A percentile compares a stretch with the other conserved stretches of the same genome.
Evolutionary conservation across 1,284 basidiomycete genomes (phyloP).

Genomic region (Ustilago loliicola): DNA sequence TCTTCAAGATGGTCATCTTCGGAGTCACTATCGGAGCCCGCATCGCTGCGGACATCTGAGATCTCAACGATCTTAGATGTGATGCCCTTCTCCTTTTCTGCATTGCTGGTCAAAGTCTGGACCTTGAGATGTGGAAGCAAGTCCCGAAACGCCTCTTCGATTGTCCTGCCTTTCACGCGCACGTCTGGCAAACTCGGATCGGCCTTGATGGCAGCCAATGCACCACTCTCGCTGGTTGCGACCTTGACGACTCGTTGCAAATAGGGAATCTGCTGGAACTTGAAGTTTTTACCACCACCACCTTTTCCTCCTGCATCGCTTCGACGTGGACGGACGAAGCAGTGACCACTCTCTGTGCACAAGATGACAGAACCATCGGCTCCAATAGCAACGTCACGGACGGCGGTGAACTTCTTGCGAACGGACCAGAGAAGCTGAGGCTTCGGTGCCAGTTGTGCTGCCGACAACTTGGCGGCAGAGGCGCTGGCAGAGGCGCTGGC

Average conservation of each 20-base stretch:
- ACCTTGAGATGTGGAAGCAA: slow-evolving; percentile 64
- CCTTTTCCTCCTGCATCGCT: slow-evolving; percentile 45
- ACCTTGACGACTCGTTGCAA: slow-evolving; percentile 88
- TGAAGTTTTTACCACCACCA: slow-evolving; percentile 54
- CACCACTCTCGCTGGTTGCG: slow-evolving; percentile 87
- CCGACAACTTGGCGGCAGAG: slow-evolving; percentile 20
- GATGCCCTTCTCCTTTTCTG: slow-evolving; percentile 48
- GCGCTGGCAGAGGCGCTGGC: slow-evolving; percentile 15
- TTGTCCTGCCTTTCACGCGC: slow-evolving; percentile 75
- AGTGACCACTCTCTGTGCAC: slow-evolving; percentile 93
- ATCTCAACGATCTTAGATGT: slow-evolving; percentile 53
- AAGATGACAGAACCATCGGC: slow-evolving; percentile 89
- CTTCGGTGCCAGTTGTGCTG: slow-evolving; percentile 71
- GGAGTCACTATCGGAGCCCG: slow-evolving; percentile 68
- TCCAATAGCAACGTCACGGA: slow-evolving; percentile 87
- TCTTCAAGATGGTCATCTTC: slow-evolving; percentile 54
- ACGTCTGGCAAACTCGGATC: slow-evolving; percentile 80
- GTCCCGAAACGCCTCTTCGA: slow-evolving; percentile 78
- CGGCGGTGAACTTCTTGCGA: slow-evolving; percentile 84
- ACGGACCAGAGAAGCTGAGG: slow-evolving; percentile 93
- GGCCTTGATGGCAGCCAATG: slow-evolving; percentile 85
- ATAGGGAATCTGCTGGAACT: slow-evolving; percentile 85
- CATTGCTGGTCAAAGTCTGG: slow-evolving; percentile 34
- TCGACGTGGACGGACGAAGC: slow-evolving; percentile 76
- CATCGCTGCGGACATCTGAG: slow-evolving; percentile 60